Evolutionary conservation across 257 asterid species (phyloP), one percentile per base, ranked within the genome.

Genomic region (Nicotiana tomentosiformis): DNA sequence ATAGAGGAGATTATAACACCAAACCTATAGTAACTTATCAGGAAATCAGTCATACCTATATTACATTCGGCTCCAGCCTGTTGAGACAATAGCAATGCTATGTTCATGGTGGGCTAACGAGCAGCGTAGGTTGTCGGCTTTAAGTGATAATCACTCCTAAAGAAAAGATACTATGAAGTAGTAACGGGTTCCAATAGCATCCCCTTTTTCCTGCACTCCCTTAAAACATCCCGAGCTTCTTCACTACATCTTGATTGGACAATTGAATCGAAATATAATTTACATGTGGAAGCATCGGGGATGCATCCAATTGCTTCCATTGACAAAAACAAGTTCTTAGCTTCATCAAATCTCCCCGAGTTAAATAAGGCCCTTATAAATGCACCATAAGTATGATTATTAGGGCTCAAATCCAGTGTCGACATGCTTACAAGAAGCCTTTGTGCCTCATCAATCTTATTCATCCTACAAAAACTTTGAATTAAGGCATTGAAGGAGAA

Each of bases 401-500:
- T 97, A 32, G 97, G 97, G 77, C n/a, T 87, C 88, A 96, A 86
- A 77, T 85, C 89, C 87, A 92, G 81, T 0, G 86, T 20, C 78
- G 90, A 79, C 98, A 96, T 94, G 90, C 91, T 90, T 69, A 32
- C 70, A 76, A 96, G 94, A 87, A 94, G 87, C 86, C 89, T 89
- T 83, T 93, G 90, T 5, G 98, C 99, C 90, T 86, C 87, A 78
- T 89, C 94, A 79, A 93, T 87, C 90, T 90, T 87, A 86, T 88
- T 88, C 81, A 49, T 84, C 84, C 87, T 87, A 82, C 97, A 96
- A 66, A 88, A 92, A 70, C 88, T 88, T 82, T 89, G 94, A 35
- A 94, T 91, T 23, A 94, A 82, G 84, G 97, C 92, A 88, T 96
- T 96, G 77, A 93, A 93, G n/a, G 96, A 92, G 84, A 89, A 90